Evolutionary conservation across 2,329 filamentous ascomycete genomes (phyloP).

Genomic region (Pyrenophora teres): DNA sequence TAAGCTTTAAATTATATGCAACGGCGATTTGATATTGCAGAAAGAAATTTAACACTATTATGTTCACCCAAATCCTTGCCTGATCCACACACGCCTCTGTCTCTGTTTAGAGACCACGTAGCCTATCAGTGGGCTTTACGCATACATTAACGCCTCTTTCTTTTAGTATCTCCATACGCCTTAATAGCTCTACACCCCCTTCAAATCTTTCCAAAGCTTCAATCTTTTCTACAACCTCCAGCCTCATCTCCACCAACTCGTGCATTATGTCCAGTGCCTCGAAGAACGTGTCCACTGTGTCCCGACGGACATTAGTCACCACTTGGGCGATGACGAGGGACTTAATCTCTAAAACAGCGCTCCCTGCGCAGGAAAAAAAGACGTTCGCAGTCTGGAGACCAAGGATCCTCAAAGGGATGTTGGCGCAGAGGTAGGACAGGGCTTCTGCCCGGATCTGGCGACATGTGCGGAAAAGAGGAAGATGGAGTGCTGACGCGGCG

Average conservation of each 20-base stretch:
- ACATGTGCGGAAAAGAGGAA: conserved; percentile 25
- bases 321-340: conserved; percentile 1
- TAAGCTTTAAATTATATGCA: too few species aligned
- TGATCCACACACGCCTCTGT: too few species aligned
- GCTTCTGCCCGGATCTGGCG: conserved; percentile 29
- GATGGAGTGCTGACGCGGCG: conserved; percentile 11
- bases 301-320: background rate
- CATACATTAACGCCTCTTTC: conserved; percentile 1
- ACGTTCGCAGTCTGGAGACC: conserved; percentile 8
- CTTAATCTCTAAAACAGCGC: conserved; percentile 5
- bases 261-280: conserved; percentile 1
- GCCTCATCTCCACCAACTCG: background rate
- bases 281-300: conserved; percentile 1
- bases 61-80: too few species aligned
- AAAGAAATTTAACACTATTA: too few species aligned
- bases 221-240: background rate
- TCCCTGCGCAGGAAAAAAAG: conserved; percentile 14
- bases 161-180: background rate
- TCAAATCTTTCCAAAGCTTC: background rate
- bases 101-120: background rate
- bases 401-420: conserved; percentile 15
- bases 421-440: conserved; percentile 24
- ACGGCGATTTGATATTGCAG: too few species aligned
- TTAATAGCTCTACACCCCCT: conserved; percentile 5
- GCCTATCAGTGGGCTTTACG: background rate